These are phyloP conservation scores for Termitomyces sp. DNA, from an alignment of 768 basidiomycete species.

Conservation along the genomic window DNA sequence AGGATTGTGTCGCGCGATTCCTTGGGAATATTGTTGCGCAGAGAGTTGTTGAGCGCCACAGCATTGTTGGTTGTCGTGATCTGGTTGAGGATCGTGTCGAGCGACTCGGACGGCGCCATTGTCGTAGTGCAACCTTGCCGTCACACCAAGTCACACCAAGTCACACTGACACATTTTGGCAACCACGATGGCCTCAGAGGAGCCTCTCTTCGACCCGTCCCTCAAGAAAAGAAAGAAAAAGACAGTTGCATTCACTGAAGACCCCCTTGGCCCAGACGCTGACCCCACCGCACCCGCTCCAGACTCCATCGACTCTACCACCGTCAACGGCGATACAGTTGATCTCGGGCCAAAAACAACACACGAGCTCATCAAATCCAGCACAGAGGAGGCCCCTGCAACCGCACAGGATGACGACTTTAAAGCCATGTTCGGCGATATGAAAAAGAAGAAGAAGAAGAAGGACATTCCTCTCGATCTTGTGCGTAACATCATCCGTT, in stretches of 20 bases:
- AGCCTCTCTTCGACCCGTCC: conserved; percentile 79
- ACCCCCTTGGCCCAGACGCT: conserved; percentile 75
- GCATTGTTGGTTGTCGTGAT: conserved; percentile 40
- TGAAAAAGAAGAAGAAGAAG: conserved; percentile 94
- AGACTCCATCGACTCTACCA: conserved; percentile 63
- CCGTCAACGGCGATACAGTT: conserved; percentile 64
- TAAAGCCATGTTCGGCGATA: conserved; percentile 81
- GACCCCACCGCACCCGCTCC: conserved; percentile 81
- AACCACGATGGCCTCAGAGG: conserved; percentile 52
- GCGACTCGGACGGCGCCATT: conserved; percentile 8
- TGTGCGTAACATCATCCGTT: conserved; percentile 34
- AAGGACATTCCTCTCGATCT: conserved; percentile 85
- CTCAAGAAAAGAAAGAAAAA: conserved; percentile 89
- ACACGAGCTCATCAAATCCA: conserved; percentile 69
- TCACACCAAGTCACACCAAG: background rate
- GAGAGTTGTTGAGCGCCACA: conserved; percentile 33
- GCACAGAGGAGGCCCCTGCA: conserved; percentile 26
- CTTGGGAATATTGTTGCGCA: conserved; percentile 44
- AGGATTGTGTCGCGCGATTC: conserved; percentile 57
- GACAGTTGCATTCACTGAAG: conserved; percentile 78
- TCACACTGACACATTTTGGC: background rate
- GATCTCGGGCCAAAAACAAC: conserved; percentile 74
- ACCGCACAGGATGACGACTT: conserved; percentile 69
- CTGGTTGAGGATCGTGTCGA: conserved; percentile 37
- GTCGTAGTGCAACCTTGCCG: background rate